Conservation (phyloP, 495 filamentous ascomycete genomes). For the Lasiosphaeriaceae sp. region DNA sequence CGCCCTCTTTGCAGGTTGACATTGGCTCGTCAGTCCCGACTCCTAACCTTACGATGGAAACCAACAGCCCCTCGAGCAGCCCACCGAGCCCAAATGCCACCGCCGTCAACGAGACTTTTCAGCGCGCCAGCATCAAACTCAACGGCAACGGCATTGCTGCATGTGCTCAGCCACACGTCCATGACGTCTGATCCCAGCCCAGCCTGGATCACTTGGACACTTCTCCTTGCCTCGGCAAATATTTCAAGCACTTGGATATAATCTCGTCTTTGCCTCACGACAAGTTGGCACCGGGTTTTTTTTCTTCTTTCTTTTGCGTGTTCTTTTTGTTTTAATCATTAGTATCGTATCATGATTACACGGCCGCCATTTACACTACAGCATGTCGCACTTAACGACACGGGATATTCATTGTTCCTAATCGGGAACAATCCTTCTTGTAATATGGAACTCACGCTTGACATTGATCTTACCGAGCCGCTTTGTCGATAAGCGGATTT, state of each 20-base stretch:
- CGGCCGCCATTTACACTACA: neutral
- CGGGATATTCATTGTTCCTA: neutral
- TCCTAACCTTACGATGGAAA: conserved; percentile 56
- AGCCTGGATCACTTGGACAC: neutral
- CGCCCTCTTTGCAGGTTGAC: conserved; percentile 42
- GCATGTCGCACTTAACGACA: neutral
- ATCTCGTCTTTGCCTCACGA: neutral
- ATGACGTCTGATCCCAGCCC: neutral
- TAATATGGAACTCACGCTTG: neutral
- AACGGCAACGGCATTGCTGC: neutral
- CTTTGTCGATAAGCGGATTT: neutral
- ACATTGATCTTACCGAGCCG: neutral
- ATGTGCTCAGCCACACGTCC: neutral
- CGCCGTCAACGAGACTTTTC: conserved; percentile 39
- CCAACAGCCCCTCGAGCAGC: conserved; percentile 63
- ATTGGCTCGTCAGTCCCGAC: conserved; percentile 52
- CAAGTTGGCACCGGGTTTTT: neutral
- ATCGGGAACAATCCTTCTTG: neutral
- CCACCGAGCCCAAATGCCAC: conserved; percentile 57
- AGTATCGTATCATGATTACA: neutral
- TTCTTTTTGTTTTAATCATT: neutral
- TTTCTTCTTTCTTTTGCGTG: neutral
- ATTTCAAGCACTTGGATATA: neutral
- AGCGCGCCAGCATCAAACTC: conserved; percentile 11
- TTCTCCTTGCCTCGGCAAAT: neutral